Percentiles rank a stretch among this genome's conserved stretches.
phyloP scores from a whole-genome alignment of 306 rosid species.

The Biancaea sappan region DNA sequence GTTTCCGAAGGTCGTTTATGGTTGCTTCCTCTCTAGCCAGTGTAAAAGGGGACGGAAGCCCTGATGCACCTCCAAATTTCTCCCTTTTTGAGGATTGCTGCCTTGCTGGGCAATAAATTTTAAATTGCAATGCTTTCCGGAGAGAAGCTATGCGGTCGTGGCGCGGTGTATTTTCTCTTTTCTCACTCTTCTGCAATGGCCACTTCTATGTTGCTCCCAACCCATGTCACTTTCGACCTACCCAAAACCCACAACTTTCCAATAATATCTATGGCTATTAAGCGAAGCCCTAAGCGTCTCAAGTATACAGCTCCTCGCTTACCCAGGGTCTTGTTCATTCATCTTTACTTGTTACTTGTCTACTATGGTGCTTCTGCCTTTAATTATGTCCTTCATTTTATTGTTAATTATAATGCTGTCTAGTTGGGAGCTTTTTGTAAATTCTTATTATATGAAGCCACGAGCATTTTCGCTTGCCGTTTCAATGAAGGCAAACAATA shows the following conservation, averaged over 20 bases:
- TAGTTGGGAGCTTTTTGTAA: not conserved
- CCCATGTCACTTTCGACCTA: slow-evolving; percentile 26
- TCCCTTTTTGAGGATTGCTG: not conserved
- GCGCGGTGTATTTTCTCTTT: slow-evolving; percentile 32
- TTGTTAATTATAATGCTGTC: not conserved
- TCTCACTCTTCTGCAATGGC: slow-evolving; percentile 28
- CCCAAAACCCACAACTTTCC: slow-evolving; percentile 35
- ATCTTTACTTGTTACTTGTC: not conserved
- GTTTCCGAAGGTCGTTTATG: not conserved
- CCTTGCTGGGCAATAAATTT: not conserved
- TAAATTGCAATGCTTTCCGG: slow-evolving; percentile 40
- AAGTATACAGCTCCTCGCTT: slow-evolving; percentile 78
- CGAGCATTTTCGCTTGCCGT: not conserved
- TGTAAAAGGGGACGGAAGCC: not conserved
- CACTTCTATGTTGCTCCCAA: slow-evolving; percentile 13
- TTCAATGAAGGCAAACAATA: not conserved
- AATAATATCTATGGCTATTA: slow-evolving; percentile 51
- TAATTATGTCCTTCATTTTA: not conserved
- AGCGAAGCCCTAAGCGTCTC: slow-evolving; percentile 98
- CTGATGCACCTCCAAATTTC: not conserved
- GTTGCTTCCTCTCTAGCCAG: not conserved
- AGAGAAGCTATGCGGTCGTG: slow-evolving; percentile 31
- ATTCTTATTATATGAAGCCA: not conserved
- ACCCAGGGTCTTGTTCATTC: slow-evolving; percentile 55
- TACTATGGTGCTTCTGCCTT: not conserved